These are phyloP conservation scores for Endoconidiophora laricicola DNA, from an alignment of 2,329 filamentous ascomycete species.

Conservation along the genomic window DNA sequence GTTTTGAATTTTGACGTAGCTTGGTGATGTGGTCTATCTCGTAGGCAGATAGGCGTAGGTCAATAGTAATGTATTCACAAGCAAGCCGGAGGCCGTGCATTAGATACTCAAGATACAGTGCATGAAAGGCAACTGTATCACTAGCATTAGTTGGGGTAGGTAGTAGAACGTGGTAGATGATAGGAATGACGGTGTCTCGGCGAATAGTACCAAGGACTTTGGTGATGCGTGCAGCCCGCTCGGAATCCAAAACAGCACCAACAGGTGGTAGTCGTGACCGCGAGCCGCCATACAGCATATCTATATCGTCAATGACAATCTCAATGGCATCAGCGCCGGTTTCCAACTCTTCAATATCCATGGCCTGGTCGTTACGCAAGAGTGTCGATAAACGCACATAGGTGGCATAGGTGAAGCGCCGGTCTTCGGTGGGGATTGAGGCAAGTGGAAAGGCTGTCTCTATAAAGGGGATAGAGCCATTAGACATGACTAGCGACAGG, in stretches of 20 bases:
- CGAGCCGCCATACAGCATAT: constrained; percentile 7
- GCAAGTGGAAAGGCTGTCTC: constrained; percentile 51
- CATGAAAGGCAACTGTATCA: constrained; percentile 14
- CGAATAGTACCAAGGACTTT: constrained; percentile 42
- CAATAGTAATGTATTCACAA: constrained; percentile 46
- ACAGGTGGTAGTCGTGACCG: constrained; percentile 4
- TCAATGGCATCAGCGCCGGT: constrained; percentile 53
- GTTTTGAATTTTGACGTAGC: constrained; percentile 37
- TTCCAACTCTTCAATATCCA: constrained; percentile 49
- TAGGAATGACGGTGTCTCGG: constrained; percentile 42
- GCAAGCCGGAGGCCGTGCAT: constrained; percentile 43
- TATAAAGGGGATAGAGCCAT: constrained; percentile 37
- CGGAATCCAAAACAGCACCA: constrained; percentile 15
- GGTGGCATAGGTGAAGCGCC: constrained; percentile 50
- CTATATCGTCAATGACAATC: constrained; percentile 27
- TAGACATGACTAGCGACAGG: constrained; percentile 41
- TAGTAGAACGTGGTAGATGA: constrained; percentile 35
- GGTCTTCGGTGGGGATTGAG: constrained; percentile 39
- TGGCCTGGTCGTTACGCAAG: constrained; percentile 22
- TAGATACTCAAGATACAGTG: constrained; percentile 37
- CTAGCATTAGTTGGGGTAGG: constrained; percentile 14
- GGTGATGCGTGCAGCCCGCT: constrained; percentile 35
- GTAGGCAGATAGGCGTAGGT: constrained; percentile 38
- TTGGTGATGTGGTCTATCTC: constrained; percentile 33
- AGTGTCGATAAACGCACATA: constrained; percentile 43